phyloP scores from a whole-genome alignment of 148 eudicot genomes.

The Euryodendron excelsum region DNA sequence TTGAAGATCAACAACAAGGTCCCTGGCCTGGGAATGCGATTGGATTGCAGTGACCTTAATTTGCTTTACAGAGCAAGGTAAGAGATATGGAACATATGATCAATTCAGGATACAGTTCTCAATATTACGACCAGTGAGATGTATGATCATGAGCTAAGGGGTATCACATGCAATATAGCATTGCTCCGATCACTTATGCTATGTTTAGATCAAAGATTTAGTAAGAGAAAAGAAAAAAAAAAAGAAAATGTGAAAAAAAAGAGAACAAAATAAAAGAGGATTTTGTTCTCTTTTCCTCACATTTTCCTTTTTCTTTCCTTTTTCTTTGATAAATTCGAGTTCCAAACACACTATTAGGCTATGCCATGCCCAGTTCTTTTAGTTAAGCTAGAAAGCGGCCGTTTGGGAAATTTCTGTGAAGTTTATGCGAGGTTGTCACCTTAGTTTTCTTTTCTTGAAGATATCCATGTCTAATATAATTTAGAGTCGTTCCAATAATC shows the following conservation, averaged over 20 bases:
- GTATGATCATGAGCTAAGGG: neutral
- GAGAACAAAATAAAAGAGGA: too few species aligned
- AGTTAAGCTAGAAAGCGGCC: neutral
- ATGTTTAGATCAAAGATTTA: too few species aligned
- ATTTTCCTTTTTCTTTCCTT: too few species aligned
- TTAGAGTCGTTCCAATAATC: too few species aligned
- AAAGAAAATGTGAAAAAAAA: too few species aligned
- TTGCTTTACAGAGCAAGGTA: conserved; percentile 57
- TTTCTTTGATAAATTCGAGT: too few species aligned
- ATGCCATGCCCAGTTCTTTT: too few species aligned
- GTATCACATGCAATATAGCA: neutral
- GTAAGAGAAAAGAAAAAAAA: too few species aligned
- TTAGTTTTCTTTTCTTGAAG: neutral
- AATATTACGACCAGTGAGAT: too few species aligned
- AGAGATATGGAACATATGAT: neutral
- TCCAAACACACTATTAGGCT: too few species aligned
- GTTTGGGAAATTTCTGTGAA: neutral
- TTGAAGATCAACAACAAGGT: conserved; percentile 69
- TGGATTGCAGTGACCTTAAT: conserved; percentile 63
- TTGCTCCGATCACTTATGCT: neutral
- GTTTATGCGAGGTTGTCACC: neutral
- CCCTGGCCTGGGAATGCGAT: conserved; percentile 74
- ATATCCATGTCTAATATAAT: neutral
- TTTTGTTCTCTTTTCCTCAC: too few species aligned
- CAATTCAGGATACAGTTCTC: too few species aligned